Base-by-base conservation (phyloP, 768 basidiomycete genomes). In the Clitopilus passeckerianus region DNA sequence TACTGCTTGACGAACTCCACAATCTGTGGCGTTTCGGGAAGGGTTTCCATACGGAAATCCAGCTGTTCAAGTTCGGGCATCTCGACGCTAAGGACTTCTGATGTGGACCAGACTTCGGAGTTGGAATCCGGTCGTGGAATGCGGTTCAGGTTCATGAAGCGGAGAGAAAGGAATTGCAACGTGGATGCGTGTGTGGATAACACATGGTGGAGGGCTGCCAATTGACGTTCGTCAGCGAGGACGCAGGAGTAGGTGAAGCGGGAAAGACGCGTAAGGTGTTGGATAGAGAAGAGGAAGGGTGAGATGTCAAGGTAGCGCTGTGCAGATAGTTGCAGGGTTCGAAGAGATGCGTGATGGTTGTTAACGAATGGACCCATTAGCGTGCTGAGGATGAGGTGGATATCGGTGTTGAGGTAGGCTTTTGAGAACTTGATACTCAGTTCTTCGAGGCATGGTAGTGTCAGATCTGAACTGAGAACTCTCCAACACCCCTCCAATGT, bases 311-410 rank as follows among this genome's bases (percentile, higher is more conserved):
- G 59, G 37, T 62, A 56, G 22, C 69, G 65, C 33, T 30, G 53
- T 2, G 61, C 44, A 27, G 63, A 61, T 15, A 66, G 34, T 2
- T 41, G 44, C 15, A 70, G 58, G 7, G 12, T 18, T 53, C 27
- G 23, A 57, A 59, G 12, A 52, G 56, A 14, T 64, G 54, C 18
- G 58, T 44, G 54, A 35, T 71, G 68, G 20, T 61, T 62, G 53
- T 67, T 66, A 23, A 72, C 58, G 56, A 70, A 70, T 16, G 68
- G 70, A 22, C 64, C 52, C 14, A 71, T 44, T 1, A 57, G 58
- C 15, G 63, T 56, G 14, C 54, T 5, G 9, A 67, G 23, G 3
- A 67, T 62, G 1, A n/a, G 30, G 15, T 34, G 56, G 6, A 50
- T 43, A 53, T 67, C 57, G 8, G 67, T 65, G 8, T 52, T 59